Base-by-base conservation (phyloP, 2,329 filamentous ascomycete species). In the Neophaeococcomyces mojaviensis region DNA sequence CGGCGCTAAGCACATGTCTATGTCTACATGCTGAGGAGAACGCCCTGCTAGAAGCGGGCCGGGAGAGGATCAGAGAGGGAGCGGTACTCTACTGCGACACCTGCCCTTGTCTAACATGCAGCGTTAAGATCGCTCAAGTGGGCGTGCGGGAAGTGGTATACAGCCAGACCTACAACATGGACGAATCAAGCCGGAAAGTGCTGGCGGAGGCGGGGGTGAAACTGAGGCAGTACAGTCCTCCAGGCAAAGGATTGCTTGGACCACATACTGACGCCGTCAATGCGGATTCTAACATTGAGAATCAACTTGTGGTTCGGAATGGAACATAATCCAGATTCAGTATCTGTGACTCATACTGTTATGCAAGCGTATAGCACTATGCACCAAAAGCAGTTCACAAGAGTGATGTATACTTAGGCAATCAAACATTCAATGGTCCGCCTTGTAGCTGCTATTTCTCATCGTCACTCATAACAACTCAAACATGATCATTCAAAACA, bases 11-110 rank as follows among this genome's bases (percentile, higher is more conserved):
- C 3, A 95, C 90, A 4, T 98, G 92, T 61, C 75, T 97, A 40
- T 98, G 92, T 64, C 79, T 98, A n/a, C 92, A 98, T 64, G 92
- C 92, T 1, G 92, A 98, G 70, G 92, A 98, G 68, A 98, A 98
- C 64, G 92, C 92, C 1, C 74, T 98, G 48, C 74, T 98, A 8
- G 92, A 98, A 70, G 92, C 92, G 16, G 92, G 92, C 1, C 75
- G 92, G 57, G 92, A 97, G 66, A 76, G 92, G 48, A 88, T 98
- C 55, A 74, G 87, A 16, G 84, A 87, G 46, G 86, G 82, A 3
- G 79, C 86, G 31, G 85, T 88, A 40, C 70, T 98, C 20, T 98
- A 96, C 68, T 96, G 89, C 66, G 87, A 96, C 62, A 96, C 89
- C 55, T 98, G 92, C 65, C 92, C 92, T 3, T 98, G 92, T 63